Evolutionary conservation across 225 moss, liverwort and hornwort species (phyloP), one percentile per base, ranked within the genome.

Genomic region (Ulota crispa): DNA sequence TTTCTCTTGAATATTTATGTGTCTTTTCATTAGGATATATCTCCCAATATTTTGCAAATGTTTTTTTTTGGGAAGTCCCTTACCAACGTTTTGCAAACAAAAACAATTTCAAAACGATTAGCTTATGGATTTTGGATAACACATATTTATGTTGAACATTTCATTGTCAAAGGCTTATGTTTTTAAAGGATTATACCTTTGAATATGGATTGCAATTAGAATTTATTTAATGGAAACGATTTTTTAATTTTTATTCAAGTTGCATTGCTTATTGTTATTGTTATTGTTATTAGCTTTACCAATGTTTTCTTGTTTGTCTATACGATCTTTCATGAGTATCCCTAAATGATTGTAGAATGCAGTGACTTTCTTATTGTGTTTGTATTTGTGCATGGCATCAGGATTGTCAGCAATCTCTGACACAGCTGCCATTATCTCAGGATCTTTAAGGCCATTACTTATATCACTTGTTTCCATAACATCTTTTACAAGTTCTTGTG

Each of bases 391-490:
- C 63, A 93, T 87, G 24, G 91, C 89, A 9, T 85, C 81, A 55
- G 98, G 98, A 75, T 99, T 93, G 28, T 62, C 73, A 54, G 98
- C 95, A 78, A 99, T 95, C 4, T 99, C 94, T 32, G 95, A 91
- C 6, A 99, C 89, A 7, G 92, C 98, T 27, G 61, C 73, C 98
- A 99, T 93, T 30, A 99, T 91, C 56, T 95, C 93, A 15, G 85
- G 90, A 34, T 99, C 98, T 65, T 95, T 90, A 20, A 99, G 86
- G 0, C 92, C 87, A 41, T 79, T 71, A 42, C 55, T 92, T 7
- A 99, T 86, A 9, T 91, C 90, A 4, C 18, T 68, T 41, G 92
- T 89, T 7, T 94, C 84, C 89, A 95, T 87, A 41, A 99, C 93
- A 52, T 93, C 90, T 64, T 89, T 87, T 31, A 99, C 84, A 73